phyloP scores from a whole-genome alignment of 1,139 yeast species.

The Saccharomyces pastorianus region DNA sequence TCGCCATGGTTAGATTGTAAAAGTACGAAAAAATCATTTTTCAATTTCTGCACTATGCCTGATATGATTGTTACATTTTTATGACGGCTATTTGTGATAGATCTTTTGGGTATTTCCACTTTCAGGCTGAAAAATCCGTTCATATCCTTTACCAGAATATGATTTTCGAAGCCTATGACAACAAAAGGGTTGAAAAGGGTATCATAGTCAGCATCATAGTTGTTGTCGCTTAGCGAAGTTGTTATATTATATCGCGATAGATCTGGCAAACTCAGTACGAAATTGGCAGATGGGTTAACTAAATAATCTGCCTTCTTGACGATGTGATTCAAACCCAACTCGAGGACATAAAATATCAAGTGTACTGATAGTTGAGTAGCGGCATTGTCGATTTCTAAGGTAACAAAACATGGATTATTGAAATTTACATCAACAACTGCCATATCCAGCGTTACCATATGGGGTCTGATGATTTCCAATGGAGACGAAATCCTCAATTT shows the following conservation, averaged over 20 bases:
- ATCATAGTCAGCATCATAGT: constrained; percentile 27
- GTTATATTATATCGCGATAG: constrained; percentile 19
- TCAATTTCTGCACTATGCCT: constrained; percentile 58
- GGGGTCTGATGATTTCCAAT: constrained; percentile 52
- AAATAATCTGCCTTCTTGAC: constrained; percentile 42
- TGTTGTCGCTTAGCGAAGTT: constrained; percentile 8
- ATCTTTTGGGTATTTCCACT: constrained; percentile 47
- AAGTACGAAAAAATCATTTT: constrained; percentile 56
- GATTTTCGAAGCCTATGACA: constrained; percentile 42
- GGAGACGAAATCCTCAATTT: constrained; percentile 61
- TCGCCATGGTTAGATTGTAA: constrained; percentile 71
- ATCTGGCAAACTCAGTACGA: constrained; percentile 26
- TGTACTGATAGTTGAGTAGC: constrained; percentile 24
- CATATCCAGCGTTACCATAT: constrained; percentile 46
- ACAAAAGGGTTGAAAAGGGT: constrained; percentile 49
- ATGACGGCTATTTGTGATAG: constrained; percentile 12
- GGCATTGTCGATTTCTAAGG: constrained; percentile 54
- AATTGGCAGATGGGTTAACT: constrained; percentile 36
- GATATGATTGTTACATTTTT: constrained; percentile 35
- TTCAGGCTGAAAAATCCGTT: constrained; percentile 31
- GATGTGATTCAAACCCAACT: constrained; percentile 75
- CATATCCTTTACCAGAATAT: constrained; percentile 40
- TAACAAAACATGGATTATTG: constrained; percentile 77
- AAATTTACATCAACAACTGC: constrained; percentile 65
- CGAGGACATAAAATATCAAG: constrained; percentile 69